Evolutionary conservation across 495 filamentous ascomycete genomes (phyloP).

Genomic region (Rostrohypoxylon terebratum): DNA sequence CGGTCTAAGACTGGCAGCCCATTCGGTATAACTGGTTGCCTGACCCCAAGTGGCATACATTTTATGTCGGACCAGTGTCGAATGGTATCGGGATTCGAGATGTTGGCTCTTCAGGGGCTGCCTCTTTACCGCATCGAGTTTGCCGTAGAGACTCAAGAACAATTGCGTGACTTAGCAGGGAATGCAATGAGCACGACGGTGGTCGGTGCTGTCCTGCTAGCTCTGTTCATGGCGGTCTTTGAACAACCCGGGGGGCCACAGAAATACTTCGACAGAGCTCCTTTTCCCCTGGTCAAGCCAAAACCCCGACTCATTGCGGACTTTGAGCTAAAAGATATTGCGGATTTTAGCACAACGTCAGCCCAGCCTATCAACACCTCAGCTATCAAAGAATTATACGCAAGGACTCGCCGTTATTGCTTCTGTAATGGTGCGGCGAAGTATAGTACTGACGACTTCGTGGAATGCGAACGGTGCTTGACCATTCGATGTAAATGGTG

Average conservation of each 20-base stretch:
- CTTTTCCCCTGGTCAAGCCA: conserved; percentile 11
- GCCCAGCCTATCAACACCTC: conserved; percentile 15
- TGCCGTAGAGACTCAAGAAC: conserved; percentile 69
- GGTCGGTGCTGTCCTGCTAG: conserved; percentile 71
- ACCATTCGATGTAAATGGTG: conserved; percentile 49
- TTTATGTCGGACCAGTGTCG: conserved; percentile 72
- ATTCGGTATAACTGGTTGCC: conserved; percentile 72
- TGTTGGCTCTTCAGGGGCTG: conserved; percentile 77
- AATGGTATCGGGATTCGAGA: conserved; percentile 73
- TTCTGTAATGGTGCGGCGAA: conserved; percentile 51
- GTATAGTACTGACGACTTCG: conserved; percentile 44
- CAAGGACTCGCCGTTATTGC: conserved; percentile 47
- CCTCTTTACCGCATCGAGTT: conserved; percentile 71
- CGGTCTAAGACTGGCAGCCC: conserved; percentile 53
- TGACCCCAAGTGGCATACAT: conserved; percentile 75
- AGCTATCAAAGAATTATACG: conserved; percentile 2
- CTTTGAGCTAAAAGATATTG: conserved; percentile 22
- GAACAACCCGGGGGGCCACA: neutral
- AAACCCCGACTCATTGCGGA: conserved; percentile 29
- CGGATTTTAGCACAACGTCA: conserved; percentile 28
- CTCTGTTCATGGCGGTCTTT: conserved; percentile 52
- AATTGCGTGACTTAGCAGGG: conserved; percentile 79
- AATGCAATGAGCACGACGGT: conserved; percentile 88
- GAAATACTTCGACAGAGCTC: neutral
- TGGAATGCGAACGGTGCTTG: conserved; percentile 32